Conservation (phyloP, 192 early-diverging fungal genomes). For the Backusella mclennaniae region DNA sequence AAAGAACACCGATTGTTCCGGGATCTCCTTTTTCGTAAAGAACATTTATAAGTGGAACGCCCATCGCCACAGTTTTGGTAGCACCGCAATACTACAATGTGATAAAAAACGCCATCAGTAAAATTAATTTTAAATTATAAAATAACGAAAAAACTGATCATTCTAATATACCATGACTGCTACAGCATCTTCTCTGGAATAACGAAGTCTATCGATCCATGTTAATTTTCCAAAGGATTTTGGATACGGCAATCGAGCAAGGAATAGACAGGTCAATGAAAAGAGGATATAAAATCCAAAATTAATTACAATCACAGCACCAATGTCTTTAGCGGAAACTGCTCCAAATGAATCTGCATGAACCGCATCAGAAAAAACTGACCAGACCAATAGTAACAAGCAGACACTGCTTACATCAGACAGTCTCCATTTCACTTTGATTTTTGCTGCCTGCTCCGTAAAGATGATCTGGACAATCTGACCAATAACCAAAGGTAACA, state of each 20-base stretch:
- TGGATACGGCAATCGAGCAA: constrained; percentile 42
- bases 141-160: neutral
- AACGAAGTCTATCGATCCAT: constrained; percentile 27
- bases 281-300: constrained; percentile 48
- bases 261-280: constrained; percentile 46
- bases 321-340: constrained; percentile 45
- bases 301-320: constrained; percentile 51
- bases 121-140: neutral
- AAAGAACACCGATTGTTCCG: constrained; percentile 51
- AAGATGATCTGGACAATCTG: constrained; percentile 50
- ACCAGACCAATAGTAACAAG: constrained; percentile 66
- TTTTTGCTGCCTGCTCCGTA: constrained; percentile 39
- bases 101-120: neutral
- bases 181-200: constrained; percentile 52
- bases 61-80: constrained; percentile 74
- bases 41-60: constrained; percentile 71
- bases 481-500: constrained; percentile 61
- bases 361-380: constrained; percentile 70
- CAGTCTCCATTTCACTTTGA: constrained; percentile 49
- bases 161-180: constrained; percentile 47
- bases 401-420: constrained; percentile 54
- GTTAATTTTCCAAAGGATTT: constrained; percentile 8
- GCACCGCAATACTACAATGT: constrained; percentile 56
- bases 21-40: constrained; percentile 50
- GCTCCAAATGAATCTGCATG: constrained; percentile 46